Base-by-base conservation (phyloP, 192 early-diverging fungal genomes). In the Spinellus fusiger region DNA sequence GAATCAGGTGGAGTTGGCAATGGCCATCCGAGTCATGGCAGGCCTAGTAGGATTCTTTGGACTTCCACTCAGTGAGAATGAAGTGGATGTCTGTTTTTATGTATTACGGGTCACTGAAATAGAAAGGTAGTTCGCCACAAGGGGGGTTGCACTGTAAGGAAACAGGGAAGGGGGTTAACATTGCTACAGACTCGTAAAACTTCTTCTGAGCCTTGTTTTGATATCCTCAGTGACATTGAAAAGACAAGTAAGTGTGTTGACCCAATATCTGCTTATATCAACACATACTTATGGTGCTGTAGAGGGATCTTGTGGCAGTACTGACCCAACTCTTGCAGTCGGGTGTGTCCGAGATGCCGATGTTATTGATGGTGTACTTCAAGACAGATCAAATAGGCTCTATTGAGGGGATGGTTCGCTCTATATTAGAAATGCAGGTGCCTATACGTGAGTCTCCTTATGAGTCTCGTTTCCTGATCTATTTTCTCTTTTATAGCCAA, bases 31-130 rank as follows among this genome's bases (percentile, higher is more conserved):
- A 50, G 66, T 59, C 15, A 23, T 68, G 10, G 54, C 54, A 25
- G 66, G 66, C 1, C 13, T 68, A n/a, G 29, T 68, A 1, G 66
- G 59, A 7, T 71, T 61, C 26, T 71, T 71, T 52, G 63, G 69
- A 25, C 54, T 71, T 13, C 56, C 54, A 23, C 27, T 65, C 26
- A 50, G 38, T 7, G 69, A 71, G 26, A 33, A 31, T 3, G 63
- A 71, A 35, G 37, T 53, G 12, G 22, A 31, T 29, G 20, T 49
- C 1, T 65, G 62, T 33, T 35, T 71, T 23, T 27, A 61, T 29
- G 3, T 71, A 22, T 35, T 71, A 25, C 26, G 54, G 25, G 25
- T 49, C 5, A 37, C 69, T 7, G n/a, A 47, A 16, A 57, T 51
- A 8, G 63, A 65, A 56, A 50, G 58, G 69, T 65, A 65, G 0